These are phyloP conservation scores for Geoglossum glabrum DNA, from an alignment of 495 filamentous ascomycete genomes.

Conservation along the genomic window DNA sequence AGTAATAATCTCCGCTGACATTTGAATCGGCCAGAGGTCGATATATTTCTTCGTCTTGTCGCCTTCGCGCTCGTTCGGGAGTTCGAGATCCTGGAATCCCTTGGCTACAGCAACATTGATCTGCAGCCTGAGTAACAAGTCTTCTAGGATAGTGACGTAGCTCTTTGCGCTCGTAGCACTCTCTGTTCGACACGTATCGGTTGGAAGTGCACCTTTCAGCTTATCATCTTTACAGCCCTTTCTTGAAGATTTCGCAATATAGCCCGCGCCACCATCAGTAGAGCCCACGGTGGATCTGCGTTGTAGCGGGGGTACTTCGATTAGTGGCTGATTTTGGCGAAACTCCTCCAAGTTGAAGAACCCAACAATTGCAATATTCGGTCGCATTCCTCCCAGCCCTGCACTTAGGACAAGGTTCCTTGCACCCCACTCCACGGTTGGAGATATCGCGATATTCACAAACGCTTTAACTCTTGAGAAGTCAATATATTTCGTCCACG, in stretches of 20 bases:
- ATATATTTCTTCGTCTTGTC: constrained; percentile 54
- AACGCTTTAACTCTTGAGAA: constrained; percentile 81
- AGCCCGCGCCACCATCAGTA: neutral
- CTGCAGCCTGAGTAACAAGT: constrained; percentile 54
- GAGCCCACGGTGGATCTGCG: neutral
- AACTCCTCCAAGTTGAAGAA: constrained; percentile 61
- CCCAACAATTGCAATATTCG: constrained; percentile 64
- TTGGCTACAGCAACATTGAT: constrained; percentile 76
- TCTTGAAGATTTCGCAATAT: neutral
- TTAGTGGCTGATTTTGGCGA: constrained; percentile 31
- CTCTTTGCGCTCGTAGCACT: constrained; percentile 40
- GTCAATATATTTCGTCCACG: constrained; percentile 74
- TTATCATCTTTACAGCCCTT: constrained; percentile 13
- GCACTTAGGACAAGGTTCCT: constrained; percentile 65
- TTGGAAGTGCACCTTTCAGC: constrained; percentile 33
- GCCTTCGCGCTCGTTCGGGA: constrained; percentile 33
- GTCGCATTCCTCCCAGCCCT: constrained; percentile 75
- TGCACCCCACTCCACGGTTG: constrained; percentile 67
- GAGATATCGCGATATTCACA: constrained; percentile 65
- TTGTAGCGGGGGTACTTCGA: constrained; percentile 22
- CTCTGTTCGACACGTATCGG: constrained; percentile 37
- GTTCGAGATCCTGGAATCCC: constrained; percentile 58
- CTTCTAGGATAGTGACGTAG: constrained; percentile 72
- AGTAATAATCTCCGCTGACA: constrained; percentile 54
- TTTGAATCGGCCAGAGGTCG: constrained; percentile 75